Evolutionary conservation across 2,329 filamentous ascomycete species (phyloP).

Genomic region (Trichoderma sp.): DNA sequence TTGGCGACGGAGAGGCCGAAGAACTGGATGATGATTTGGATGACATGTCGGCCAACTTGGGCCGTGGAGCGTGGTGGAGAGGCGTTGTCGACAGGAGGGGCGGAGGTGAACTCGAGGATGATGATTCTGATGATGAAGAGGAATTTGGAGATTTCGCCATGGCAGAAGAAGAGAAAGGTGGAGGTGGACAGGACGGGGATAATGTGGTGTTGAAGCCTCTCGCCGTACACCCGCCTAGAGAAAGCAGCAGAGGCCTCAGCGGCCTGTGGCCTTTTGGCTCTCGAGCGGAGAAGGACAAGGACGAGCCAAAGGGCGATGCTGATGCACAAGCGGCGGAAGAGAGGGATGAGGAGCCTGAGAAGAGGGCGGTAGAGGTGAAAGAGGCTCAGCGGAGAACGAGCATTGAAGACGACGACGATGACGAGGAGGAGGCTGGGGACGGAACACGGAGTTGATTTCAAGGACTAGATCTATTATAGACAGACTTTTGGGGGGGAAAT

Average conservation of each 20-base stretch:
- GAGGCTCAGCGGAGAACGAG: slow-evolving; percentile 60
- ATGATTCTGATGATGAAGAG: slow-evolving; percentile 58
- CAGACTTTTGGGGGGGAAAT: not conserved
- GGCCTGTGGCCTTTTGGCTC: slow-evolving; percentile 63
- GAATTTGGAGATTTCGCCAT: slow-evolving; percentile 72
- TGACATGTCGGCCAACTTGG: slow-evolving; percentile 44
- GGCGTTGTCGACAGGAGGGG: slow-evolving; percentile 45
- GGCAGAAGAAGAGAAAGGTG: slow-evolving; percentile 53
- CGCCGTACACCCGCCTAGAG: slow-evolving; percentile 55
- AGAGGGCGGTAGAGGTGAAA: slow-evolving; percentile 54
- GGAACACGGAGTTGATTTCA: slow-evolving; percentile 35
- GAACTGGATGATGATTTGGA: slow-evolving; percentile 59
- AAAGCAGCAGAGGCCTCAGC: slow-evolving; percentile 49
- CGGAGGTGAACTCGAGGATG: slow-evolving; percentile 49
- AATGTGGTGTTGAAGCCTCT: slow-evolving; percentile 59
- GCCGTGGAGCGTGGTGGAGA: slow-evolving; percentile 56
- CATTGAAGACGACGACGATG: slow-evolving; percentile 64
- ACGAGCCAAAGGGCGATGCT: slow-evolving; percentile 22
- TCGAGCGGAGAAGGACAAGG: slow-evolving; percentile 41
- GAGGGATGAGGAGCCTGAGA: slow-evolving; percentile 42
- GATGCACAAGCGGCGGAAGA: slow-evolving; percentile 24
- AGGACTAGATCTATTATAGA: slow-evolving; percentile 26
- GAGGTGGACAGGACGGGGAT: slow-evolving; percentile 42
- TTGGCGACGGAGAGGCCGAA: slow-evolving; percentile 58
- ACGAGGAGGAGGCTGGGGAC: slow-evolving; percentile 55